Evolutionary conservation across 306 rosid species (phyloP), one percentile per base, ranked within the genome.

Genomic region (Fragaria nilgerrensis): DNA sequence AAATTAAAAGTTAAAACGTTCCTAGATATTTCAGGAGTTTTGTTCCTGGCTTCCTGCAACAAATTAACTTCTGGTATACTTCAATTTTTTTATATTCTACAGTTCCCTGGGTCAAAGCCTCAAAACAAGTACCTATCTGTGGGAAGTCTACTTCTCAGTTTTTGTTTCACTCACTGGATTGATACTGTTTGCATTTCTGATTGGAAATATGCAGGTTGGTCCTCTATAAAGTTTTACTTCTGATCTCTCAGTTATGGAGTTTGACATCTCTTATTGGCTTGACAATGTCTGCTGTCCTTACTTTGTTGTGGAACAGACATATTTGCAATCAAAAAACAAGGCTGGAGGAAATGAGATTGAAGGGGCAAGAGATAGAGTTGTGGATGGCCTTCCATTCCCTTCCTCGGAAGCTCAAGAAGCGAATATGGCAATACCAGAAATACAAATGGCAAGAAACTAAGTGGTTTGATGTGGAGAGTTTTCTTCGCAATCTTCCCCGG

Each of bases 201-300:
- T 77, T 15, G 81, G 81, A 32, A 81, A 81, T 45, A 77, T 81
- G 85, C 85, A 81, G 75, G 85, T 77, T 59, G 45, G 77, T 39
- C 23, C 4, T 8, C 3, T 2, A 7, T 34, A 34, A 2, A 39
- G 5, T 48, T 25, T 70, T 25, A 23, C 1, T 23, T 48, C n/a
- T 39, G n/a, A 44, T 3, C 8, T n/a, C n/a, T 56, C 19, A 56
- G 23, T 74, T 16, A 37, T 49, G 1, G 12, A 34, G 67, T 32
- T 1, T 27, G 0, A 27, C 20, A 61, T 25, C 16, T 3, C 32
- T 23, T n/a, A n/a, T 9, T 58, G 36, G 34, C 34, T 23, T 13
- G 17, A 12, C 36, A 11, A 56, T 23, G 12, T 10, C 34, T 58
- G 17, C 1, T 41, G 2, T 25, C 6, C 10, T 6, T 20, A 20